Percentiles rank a stretch among this genome's conserved stretches.
These are phyloP conservation scores for Blastocystis sp. DNA, from an alignment of 352 stramenopile genomes.

Conservation along the genomic window DNA sequence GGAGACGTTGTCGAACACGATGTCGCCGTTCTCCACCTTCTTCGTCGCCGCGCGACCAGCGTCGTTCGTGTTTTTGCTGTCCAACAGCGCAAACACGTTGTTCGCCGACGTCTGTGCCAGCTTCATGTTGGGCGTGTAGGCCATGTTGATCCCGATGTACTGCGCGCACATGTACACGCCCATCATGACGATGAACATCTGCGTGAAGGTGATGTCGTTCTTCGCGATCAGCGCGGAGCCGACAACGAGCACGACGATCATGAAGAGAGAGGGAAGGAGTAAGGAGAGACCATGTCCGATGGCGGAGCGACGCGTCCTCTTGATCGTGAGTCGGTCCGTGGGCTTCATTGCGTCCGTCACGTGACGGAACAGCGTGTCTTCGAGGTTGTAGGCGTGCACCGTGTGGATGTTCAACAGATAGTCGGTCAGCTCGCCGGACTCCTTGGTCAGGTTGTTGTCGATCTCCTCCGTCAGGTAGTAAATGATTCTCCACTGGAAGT, in stretches of 20 bases:
- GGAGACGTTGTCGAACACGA: constrained; percentile 88
- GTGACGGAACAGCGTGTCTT: constrained; percentile 2
- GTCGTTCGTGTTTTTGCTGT: constrained; percentile 45
- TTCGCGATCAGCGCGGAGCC: neutral
- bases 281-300: constrained; percentile 24
- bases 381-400: constrained; percentile 64
- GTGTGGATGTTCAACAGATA: constrained; percentile 72
- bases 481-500: neutral
- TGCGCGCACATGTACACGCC: constrained; percentile 43
- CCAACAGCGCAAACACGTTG: constrained; percentile 20
- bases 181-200: constrained; percentile 44
- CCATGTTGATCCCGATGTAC: constrained; percentile 65
- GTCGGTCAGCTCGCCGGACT: constrained; percentile 37
- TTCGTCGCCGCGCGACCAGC: constrained; percentile 6
- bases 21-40: constrained; percentile 74
- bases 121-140: constrained; percentile 46
- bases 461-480: constrained; percentile 27
- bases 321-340: constrained; percentile 40
- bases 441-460: constrained; percentile 45
- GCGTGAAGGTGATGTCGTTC: neutral
- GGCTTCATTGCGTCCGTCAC: neutral
- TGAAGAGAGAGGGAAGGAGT: constrained; percentile 22
- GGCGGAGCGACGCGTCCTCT: neutral
- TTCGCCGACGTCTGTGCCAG: constrained; percentile 38
- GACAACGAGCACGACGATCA: neutral